A percentile compares a stretch with the other conserved stretches of the same genome.
Conservation (phyloP, 2,329 filamentous ascomycete species). For the Cordyceps militaris region DNA sequence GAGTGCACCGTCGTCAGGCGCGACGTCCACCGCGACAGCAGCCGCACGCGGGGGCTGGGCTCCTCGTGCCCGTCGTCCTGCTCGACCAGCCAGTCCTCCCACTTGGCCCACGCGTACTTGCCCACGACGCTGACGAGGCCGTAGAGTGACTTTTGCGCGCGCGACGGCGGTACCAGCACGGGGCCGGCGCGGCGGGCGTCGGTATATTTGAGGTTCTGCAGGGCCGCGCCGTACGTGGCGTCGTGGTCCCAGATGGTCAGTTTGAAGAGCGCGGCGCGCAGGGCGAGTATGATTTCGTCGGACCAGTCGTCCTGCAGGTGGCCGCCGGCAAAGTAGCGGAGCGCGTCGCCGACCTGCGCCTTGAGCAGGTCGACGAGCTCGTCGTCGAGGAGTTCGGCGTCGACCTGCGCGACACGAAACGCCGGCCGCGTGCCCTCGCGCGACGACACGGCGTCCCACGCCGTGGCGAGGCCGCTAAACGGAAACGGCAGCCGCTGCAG, state of each 20-base stretch:
- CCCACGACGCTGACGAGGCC: constrained; percentile 82
- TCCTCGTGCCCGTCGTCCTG: constrained; percentile 69
- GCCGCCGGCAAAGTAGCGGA: constrained; percentile 75
- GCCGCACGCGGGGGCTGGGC: constrained; percentile 41
- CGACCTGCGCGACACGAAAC: constrained; percentile 91
- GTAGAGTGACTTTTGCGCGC: constrained; percentile 76
- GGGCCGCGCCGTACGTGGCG: constrained; percentile 84
- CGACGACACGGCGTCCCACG: constrained; percentile 66
- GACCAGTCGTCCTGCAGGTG: constrained; percentile 80
- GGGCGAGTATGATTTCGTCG: constrained; percentile 70
- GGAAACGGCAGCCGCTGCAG: constrained; percentile 55
- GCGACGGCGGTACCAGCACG: constrained; percentile 63
- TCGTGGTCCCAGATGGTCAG: constrained; percentile 95
- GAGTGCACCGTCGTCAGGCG: constrained; percentile 68
- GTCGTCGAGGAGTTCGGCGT: constrained; percentile 90
- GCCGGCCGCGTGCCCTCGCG: constrained; percentile 75
- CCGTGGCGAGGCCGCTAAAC: constrained; percentile 49
- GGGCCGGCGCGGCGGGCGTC: constrained; percentile 65
- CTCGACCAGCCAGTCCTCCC: constrained; percentile 78
- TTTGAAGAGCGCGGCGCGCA: constrained; percentile 83
- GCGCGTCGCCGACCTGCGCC: constrained; percentile 75
- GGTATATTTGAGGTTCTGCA: constrained; percentile 86
- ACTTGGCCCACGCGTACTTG: constrained; percentile 83
- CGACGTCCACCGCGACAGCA: constrained; percentile 63
- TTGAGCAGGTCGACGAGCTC: constrained; percentile 83